Conservation (phyloP, 441 rosid species). For the Erodium moschatum region DNA sequence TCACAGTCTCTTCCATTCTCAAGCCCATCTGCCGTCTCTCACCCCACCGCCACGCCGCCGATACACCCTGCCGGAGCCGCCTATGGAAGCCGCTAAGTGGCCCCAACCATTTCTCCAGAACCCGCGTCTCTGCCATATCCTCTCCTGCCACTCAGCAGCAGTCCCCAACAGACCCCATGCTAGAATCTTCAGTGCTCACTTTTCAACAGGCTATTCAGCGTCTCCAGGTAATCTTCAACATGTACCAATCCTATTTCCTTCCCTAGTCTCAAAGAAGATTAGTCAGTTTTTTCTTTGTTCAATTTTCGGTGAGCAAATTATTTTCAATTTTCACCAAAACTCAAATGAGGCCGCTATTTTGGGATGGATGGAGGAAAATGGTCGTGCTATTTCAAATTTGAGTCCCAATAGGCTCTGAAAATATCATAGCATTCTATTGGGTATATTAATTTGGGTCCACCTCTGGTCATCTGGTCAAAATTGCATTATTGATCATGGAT, state of each 20-base stretch:
- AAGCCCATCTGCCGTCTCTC: conserved; percentile 23
- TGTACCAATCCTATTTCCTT: not conserved
- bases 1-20: conserved; percentile 33
- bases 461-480: not conserved
- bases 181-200: conserved; percentile 41
- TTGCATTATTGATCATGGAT: not conserved
- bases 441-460: not conserved
- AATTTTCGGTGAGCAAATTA: too few relatives aligned
- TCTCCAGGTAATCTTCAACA: conserved; percentile 44
- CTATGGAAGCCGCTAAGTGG: conserved; percentile 22
- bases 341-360: too few relatives aligned
- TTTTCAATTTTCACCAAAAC: too few relatives aligned
- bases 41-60: conserved; percentile 25
- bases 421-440: not conserved
- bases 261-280: not conserved
- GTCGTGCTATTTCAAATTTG: not conserved
- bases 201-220: conserved; percentile 96
- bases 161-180: conserved; percentile 24
- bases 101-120: conserved; percentile 32
- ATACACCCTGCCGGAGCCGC: conserved; percentile 14
- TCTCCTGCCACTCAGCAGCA: conserved; percentile 38
- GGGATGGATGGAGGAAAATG: not conserved
- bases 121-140: conserved; percentile 32
- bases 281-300: not conserved
- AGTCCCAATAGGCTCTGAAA: not conserved